Evolutionary conservation across 2,329 filamentous ascomycete species (phyloP).

Genomic region (Neofusicoccum cordaticola): DNA sequence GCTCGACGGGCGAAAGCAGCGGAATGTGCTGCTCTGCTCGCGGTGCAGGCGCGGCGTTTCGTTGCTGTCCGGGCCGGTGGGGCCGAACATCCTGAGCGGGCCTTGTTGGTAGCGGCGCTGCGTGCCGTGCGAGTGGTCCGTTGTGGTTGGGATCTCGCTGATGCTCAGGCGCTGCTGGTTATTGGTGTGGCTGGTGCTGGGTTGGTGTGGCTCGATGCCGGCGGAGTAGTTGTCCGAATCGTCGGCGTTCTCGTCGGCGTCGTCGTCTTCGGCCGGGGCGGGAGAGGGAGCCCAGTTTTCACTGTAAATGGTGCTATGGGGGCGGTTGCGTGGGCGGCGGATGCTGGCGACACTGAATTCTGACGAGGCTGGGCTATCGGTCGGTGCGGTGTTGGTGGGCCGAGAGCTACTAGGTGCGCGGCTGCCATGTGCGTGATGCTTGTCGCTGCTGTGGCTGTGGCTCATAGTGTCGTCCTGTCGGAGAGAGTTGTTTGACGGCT

Average conservation of each 20-base stretch:
- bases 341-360: conserved; percentile 15
- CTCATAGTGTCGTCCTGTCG: not conserved
- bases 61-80: not conserved
- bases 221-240: not conserved
- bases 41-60: not conserved
- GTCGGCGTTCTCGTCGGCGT: not conserved
- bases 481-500: not conserved
- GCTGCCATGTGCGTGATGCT: not conserved
- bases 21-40: conserved; percentile 3
- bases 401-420: conserved; percentile 1
- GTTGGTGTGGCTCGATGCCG: conserved; percentile 6
- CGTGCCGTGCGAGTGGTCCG: not conserved
- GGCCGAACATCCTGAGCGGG: not conserved
- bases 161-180: not conserved
- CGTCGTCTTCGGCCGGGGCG: not conserved
- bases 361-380: conserved; percentile 9
- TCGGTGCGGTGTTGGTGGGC: conserved; percentile 10
- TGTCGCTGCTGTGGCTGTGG: not conserved
- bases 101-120: not conserved
- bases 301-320: conserved; percentile 16
- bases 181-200: conserved; percentile 3
- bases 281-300: not conserved
- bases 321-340: conserved; percentile 14
- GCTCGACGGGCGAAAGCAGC: not conserved
- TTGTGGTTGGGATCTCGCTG: not conserved